Conservation (phyloP, 2,329 filamentous ascomycete species). For the Pyrenochaeta sp. region DNA sequence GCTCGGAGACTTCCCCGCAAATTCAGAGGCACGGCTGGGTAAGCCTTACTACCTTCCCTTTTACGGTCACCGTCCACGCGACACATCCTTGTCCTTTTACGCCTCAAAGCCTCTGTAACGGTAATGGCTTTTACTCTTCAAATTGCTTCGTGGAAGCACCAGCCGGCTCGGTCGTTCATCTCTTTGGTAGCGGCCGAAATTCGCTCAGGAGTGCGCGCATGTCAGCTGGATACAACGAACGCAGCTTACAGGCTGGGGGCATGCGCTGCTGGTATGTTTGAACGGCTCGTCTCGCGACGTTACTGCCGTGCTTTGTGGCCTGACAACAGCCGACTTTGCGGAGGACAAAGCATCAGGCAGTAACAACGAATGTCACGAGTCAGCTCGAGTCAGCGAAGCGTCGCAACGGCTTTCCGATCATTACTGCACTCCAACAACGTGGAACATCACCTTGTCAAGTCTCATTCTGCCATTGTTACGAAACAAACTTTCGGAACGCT, state of each 20-base stretch:
- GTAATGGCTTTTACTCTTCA: not conserved
- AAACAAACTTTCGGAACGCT: conserved; percentile 1
- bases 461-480: not conserved
- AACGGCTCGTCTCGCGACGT: not conserved
- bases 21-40: not conserved
- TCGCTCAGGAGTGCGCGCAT: not conserved
- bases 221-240: not conserved
- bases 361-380: not conserved
- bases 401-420: not conserved
- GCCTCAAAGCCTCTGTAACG: not conserved
- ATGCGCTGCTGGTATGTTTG: not conserved
- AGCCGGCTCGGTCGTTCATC: not conserved
- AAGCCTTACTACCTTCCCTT: not conserved
- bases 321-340: not conserved
- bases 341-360: not conserved
- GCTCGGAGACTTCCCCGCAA: conserved; percentile 3
- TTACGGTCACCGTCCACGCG: not conserved
- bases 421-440: not conserved
- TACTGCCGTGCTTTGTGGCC: not conserved
- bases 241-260: not conserved
- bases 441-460: not conserved
- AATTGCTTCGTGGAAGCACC: not conserved
- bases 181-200: not conserved
- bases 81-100: conserved; percentile 2
- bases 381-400: not conserved